Conservation (phyloP, 2,329 filamentous ascomycete species). For the Pseudopyrenochaeta lycopersici region DNA sequence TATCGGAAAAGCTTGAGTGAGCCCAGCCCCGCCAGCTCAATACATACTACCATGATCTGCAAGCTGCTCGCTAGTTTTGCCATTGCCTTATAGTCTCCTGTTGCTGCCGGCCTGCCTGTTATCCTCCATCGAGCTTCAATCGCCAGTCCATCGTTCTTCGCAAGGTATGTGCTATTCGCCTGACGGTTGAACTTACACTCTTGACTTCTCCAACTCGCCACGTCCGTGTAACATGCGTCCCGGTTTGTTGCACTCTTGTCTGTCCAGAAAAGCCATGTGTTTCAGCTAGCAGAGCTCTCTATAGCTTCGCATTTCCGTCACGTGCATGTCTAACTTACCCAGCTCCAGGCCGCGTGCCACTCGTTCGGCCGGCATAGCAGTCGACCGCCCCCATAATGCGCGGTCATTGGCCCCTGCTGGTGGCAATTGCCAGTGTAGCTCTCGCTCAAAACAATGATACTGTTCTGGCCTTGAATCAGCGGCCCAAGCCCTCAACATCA, state of each 20-base stretch:
- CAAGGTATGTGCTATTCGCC: slow-evolving; percentile 36
- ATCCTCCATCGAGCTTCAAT: slow-evolving; percentile 27
- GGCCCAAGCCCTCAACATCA: slow-evolving; percentile 2
- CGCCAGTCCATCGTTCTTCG: slow-evolving; percentile 35
- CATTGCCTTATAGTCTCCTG: slow-evolving; percentile 38
- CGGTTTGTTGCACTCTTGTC: slow-evolving; percentile 17
- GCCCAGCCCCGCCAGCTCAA: slow-evolving; percentile 39
- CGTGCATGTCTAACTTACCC: slow-evolving; percentile 28
- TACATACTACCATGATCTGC: slow-evolving; percentile 30
- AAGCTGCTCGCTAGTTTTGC: slow-evolving; percentile 23
- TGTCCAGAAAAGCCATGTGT: slow-evolving; percentile 20
- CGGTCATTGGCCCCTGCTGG: slow-evolving; percentile 27
- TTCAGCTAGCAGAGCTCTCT: slow-evolving; percentile 6
- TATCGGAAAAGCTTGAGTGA: slow-evolving; percentile 29
- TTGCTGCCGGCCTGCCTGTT: slow-evolving; percentile 23
- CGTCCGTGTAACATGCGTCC: slow-evolving; percentile 8
- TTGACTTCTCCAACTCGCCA: neutral
- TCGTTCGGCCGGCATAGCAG: slow-evolving; percentile 37
- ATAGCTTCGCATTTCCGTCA: slow-evolving; percentile 18
- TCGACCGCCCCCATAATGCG: slow-evolving; percentile 45
- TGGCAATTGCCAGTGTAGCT: slow-evolving; percentile 33
- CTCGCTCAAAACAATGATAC: slow-evolving; percentile 30
- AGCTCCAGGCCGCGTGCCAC: slow-evolving; percentile 33
- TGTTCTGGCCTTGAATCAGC: slow-evolving; percentile 5
- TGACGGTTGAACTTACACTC: neutral